Conservation (phyloP, 2,329 filamentous ascomycete genomes). For the Xylaria multiplex region DNA sequence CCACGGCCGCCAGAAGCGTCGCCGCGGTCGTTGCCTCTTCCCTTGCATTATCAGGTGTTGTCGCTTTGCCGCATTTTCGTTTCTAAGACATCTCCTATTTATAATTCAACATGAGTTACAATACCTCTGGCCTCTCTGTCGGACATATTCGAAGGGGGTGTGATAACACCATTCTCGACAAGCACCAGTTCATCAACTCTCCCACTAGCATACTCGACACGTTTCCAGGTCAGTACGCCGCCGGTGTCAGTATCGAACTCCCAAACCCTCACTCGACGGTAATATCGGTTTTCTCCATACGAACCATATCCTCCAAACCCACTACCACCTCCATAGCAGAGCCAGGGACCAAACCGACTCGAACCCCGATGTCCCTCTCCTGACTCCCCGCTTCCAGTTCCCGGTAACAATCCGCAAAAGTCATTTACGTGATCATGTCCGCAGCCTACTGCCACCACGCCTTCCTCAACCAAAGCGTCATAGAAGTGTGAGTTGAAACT, state of each 20-base stretch:
- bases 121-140: no score
- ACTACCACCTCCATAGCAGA: conserved; percentile 47
- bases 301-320: conserved; percentile 49
- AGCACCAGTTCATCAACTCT: conserved; percentile 50
- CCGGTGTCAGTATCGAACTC: conserved; percentile 43
- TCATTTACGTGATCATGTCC: conserved; percentile 51
- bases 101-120: no score
- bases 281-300: conserved; percentile 45
- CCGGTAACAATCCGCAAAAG: conserved; percentile 48
- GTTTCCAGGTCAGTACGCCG: conserved; percentile 47
- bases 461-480: conserved; percentile 45
- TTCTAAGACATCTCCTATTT: no score
- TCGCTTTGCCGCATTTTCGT: no score
- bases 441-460: conserved; percentile 46
- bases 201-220: conserved; percentile 46
- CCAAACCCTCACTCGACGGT: conserved; percentile 47
- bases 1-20: no score
- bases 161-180: conserved; percentile 42
- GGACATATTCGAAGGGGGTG: not conserved
- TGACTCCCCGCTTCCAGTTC: conserved; percentile 20
- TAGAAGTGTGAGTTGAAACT: conserved; percentile 49
- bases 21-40: no score
- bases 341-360: conserved; percentile 44
- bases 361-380: conserved; percentile 20
- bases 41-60: no score